phyloP scores from a whole-genome alignment of 2,329 filamentous ascomycete species.

The Penicillium sp. region DNA sequence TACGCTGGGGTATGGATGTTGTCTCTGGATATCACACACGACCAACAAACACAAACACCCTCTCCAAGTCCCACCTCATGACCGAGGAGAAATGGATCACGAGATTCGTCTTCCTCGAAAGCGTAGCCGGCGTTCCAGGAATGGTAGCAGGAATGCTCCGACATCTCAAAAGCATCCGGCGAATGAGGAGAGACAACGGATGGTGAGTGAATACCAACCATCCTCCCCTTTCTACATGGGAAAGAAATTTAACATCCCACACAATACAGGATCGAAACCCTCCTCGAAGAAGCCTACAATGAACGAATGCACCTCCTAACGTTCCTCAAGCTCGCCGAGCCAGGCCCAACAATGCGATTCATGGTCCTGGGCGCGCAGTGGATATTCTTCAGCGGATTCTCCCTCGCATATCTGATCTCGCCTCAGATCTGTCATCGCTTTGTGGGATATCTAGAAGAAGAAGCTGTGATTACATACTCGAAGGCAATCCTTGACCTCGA shows the following conservation, averaged over 20 bases:
- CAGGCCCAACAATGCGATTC: slow-evolving; percentile 81
- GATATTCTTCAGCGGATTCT: slow-evolving; percentile 93
- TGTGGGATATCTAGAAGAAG: slow-evolving; percentile 93
- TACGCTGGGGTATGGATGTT: slow-evolving; percentile 74
- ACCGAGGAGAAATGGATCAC: slow-evolving; percentile 84
- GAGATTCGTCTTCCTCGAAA: slow-evolving; percentile 86
- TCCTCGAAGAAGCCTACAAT: slow-evolving; percentile 86
- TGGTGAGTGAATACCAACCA: slow-evolving; percentile 52
- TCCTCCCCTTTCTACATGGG: too few species aligned
- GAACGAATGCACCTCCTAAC: slow-evolving; percentile 89
- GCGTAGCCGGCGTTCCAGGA: slow-evolving; percentile 85
- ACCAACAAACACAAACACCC: slow-evolving; percentile 30
- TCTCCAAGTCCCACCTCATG: slow-evolving; percentile 59
- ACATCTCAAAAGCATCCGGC: slow-evolving; percentile 76
- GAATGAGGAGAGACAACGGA: slow-evolving; percentile 84
- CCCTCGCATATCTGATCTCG: slow-evolving; percentile 80
- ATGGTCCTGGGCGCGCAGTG: slow-evolving; percentile 91
- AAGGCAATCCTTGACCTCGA: slow-evolving; percentile 82
- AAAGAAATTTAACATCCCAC: not conserved
- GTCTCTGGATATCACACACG: slow-evolving; percentile 75
- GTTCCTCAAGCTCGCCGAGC: slow-evolving; percentile 86
- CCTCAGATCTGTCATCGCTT: slow-evolving; percentile 90
- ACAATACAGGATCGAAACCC: slow-evolving; percentile 71
- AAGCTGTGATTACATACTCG: slow-evolving; percentile 90
- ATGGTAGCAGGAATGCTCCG: slow-evolving; percentile 93